Percentiles rank a stretch among this genome's conserved stretches.
Conservation (phyloP, 163 green algal genomes). For the Chloromonas sp. region DNA sequence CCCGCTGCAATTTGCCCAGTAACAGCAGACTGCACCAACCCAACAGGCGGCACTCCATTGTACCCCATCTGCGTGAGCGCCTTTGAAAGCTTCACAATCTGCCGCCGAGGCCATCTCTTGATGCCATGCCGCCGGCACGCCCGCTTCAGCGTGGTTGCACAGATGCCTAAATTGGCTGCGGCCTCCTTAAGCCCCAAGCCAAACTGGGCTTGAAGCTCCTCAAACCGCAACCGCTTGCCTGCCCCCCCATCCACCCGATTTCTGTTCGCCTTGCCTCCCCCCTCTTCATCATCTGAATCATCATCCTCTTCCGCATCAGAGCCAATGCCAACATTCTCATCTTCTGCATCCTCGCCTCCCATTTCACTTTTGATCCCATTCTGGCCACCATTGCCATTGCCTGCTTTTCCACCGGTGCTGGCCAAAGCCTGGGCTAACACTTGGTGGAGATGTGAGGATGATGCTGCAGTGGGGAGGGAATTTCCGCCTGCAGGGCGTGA, state of each 20-base stretch:
- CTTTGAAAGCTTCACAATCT: conserved; percentile 69
- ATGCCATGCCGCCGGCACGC: conserved; percentile 85
- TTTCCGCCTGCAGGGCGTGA: too few relatives aligned
- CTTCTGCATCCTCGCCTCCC: neutral
- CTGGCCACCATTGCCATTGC: too few relatives aligned
- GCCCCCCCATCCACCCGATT: conserved; percentile 35
- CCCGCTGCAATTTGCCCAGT: neutral
- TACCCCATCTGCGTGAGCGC: conserved; percentile 53
- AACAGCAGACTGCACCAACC: neutral
- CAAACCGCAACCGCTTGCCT: conserved; percentile 42
- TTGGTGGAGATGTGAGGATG: too few relatives aligned
- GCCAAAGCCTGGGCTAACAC: too few relatives aligned
- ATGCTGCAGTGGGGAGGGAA: too few relatives aligned
- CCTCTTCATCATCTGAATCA: conserved; percentile 9
- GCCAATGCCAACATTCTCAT: neutral
- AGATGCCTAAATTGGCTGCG: conserved; percentile 81
- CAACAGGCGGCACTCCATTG: neutral
- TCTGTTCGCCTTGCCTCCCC: conserved; percentile 3
- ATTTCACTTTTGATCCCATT: neutral
- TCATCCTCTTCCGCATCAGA: conserved; percentile 4
- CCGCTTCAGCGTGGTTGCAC: conserved; percentile 88
- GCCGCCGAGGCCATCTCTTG: conserved; percentile 71
- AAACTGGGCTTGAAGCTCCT: conserved; percentile 80
- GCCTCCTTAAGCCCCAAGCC: conserved; percentile 83
- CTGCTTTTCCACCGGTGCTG: too few relatives aligned